Percentiles rank a stretch among this genome's conserved stretches.
These are phyloP conservation scores for Curvularia sp. DNA, from an alignment of 2,329 filamentous ascomycete genomes.

Conservation along the genomic window DNA sequence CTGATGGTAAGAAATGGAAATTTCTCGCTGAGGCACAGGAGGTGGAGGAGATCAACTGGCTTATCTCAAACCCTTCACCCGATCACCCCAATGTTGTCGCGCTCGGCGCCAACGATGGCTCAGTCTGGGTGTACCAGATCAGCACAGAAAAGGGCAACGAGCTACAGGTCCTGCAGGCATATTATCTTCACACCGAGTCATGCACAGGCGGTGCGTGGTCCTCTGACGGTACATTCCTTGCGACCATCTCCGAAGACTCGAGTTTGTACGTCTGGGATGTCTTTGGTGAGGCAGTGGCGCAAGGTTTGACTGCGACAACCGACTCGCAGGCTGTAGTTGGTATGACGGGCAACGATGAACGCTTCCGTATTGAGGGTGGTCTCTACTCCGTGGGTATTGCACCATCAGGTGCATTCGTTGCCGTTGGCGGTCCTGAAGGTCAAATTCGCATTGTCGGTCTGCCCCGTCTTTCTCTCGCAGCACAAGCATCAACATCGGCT, in stretches of 20 bases:
- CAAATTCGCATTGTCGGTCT: constrained; percentile 85
- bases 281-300: constrained; percentile 76
- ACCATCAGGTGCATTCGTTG: constrained; percentile 78
- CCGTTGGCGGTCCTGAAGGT: constrained; percentile 86
- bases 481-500: constrained; percentile 47
- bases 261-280: constrained; percentile 93
- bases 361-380: constrained; percentile 90
- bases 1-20: constrained; percentile 63
- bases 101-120: constrained; percentile 86
- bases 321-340: constrained; percentile 73
- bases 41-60: constrained; percentile 95
- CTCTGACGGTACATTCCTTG: constrained; percentile 82
- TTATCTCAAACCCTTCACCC: constrained; percentile 74
- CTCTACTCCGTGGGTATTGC: constrained; percentile 87
- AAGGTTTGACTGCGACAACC: constrained; percentile 63
- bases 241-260: constrained; percentile 86
- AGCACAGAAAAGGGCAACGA: constrained; percentile 63
- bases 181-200: constrained; percentile 85
- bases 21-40: constrained; percentile 83
- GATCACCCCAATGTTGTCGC: constrained; percentile 81
- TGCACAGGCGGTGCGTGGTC: constrained; percentile 94
- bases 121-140: constrained; percentile 97
- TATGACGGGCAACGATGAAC: constrained; percentile 80
- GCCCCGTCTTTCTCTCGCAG: constrained; percentile 63
- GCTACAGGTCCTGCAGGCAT: constrained; percentile 85